Base-by-base conservation (phyloP, 2,329 filamentous ascomycete genomes). In the Aaosphaeria pasadenensis region DNA sequence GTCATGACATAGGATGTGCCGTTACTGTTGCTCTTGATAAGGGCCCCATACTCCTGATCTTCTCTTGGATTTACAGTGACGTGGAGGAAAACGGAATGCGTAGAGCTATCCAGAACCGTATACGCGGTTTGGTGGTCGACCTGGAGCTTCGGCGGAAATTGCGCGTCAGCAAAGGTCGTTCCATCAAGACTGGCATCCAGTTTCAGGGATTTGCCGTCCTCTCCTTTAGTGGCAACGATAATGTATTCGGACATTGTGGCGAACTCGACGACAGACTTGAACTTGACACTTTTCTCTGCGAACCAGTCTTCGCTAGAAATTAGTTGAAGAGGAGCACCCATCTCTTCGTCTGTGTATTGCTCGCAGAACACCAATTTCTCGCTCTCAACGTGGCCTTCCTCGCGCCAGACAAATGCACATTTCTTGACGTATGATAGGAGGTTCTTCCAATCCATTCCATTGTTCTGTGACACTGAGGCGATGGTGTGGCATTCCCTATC, bases 21-120 rank as follows among this genome's bases (percentile, higher is more conserved):
- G 65, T 99, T 97, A 60, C 91, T 96, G 75, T 99, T 99, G 65
- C 91, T 96, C 81, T 97, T 99, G 71, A 99, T 84, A 58, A 99
- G 89, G 28, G 87, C 87, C 35, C 94, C 94, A 59, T 88, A 91
- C 50, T 87, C 82, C 44, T 81, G 82, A 13, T 83, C 86, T 44
- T 77, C 67, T 4, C 76, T 75, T 38, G 79, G 80, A 60, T 88
- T 86, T 38, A 89, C 89, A 1, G 88, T 91, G 42, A 97, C 92
- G 63, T 97, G 95, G 49, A 99, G 74, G 72, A 97, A 97, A 49
- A 99, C 81, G 1, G 94, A 88, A 69, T 97, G 92, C 0, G 91
- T 96, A 1, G 90, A 94, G 71, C 91, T 96, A 67, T 96, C 91
- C 30, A 99, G 79, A 3, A 97, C 89, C 0, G 94, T 99, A 71